phyloP scores from a whole-genome alignment of 805 yeast species.

The Schwanniomyces sp. region DNA sequence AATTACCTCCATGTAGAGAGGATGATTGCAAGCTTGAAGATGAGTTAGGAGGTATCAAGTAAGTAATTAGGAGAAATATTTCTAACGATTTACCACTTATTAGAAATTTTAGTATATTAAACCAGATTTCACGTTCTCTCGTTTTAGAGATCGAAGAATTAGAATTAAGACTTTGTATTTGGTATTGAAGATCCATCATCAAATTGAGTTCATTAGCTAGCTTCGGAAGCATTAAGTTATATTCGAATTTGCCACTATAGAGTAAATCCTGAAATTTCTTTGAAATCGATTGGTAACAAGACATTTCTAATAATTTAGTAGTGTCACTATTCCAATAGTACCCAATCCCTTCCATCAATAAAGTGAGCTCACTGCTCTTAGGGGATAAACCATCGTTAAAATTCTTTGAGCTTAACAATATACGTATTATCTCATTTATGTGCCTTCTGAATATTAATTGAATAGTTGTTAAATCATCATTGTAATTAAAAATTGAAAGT shows the following conservation, averaged over 20 bases:
- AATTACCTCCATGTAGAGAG: slow-evolving; percentile 37
- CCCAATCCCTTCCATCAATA: slow-evolving; percentile 42
- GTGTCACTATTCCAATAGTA: slow-evolving; percentile 45
- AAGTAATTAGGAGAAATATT: slow-evolving; percentile 37
- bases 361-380: slow-evolving; percentile 16
- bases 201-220: slow-evolving; percentile 40
- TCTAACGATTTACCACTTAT: slow-evolving; percentile 43
- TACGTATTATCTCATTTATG: slow-evolving; percentile 41
- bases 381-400: slow-evolving; percentile 21
- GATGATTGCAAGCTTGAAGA: slow-evolving; percentile 38
- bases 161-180: slow-evolving; percentile 35
- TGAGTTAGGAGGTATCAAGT: slow-evolving; percentile 41
- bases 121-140: slow-evolving; percentile 41
- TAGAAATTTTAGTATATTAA: slow-evolving; percentile 39
- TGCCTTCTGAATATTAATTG: slow-evolving; percentile 45
- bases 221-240: slow-evolving; percentile 34
- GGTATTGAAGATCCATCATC: slow-evolving; percentile 44
- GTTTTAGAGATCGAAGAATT: slow-evolving; percentile 17
- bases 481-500: slow-evolving; percentile 41
- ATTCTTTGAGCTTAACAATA: slow-evolving; percentile 37
- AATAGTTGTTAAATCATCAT: slow-evolving; percentile 47
- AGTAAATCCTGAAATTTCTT: slow-evolving; percentile 34
- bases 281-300: slow-evolving; percentile 40
- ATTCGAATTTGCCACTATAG: slow-evolving; percentile 28
- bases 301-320: slow-evolving; percentile 37